Conservation (phyloP, 75 land plant genomes). For the Sequoia sempervirens region DNA sequence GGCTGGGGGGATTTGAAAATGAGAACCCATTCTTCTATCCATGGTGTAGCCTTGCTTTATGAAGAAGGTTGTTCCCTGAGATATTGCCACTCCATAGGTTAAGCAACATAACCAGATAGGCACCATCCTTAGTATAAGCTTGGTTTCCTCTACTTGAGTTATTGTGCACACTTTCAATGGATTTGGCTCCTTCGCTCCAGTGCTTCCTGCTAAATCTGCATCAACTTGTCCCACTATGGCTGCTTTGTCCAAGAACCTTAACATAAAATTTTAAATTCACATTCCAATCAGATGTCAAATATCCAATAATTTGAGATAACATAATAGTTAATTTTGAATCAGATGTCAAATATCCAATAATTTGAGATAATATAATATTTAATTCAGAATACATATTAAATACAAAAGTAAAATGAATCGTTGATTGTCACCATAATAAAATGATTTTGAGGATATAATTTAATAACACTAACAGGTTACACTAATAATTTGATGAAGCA, state of each 20-base stretch:
- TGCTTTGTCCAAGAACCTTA: conserved; percentile 5
- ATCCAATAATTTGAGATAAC: not conserved
- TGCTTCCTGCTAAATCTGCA: not conserved
- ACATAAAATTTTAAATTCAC: not conserved
- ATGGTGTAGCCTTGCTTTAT: conserved; percentile 31
- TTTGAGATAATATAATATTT: not conserved
- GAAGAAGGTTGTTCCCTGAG: conserved; percentile 25
- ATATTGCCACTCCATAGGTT: conserved; percentile 15
- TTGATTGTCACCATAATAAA: not conserved
- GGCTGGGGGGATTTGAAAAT: conserved; percentile 30
- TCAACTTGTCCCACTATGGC: conserved; percentile 7
- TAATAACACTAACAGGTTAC: too few relatives aligned
- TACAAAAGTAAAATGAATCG: not conserved
- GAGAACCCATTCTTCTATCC: conserved; percentile 16
- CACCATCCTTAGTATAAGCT: conserved; percentile 14
- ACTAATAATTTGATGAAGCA: too few relatives aligned
- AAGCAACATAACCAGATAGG: conserved; percentile 31
- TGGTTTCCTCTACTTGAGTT: conserved; percentile 37
- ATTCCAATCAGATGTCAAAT: not conserved
- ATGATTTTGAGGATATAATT: too few relatives aligned
- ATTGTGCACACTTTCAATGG: conserved; percentile 37
- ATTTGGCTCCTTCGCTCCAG: not conserved
- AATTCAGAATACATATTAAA: too few relatives aligned
- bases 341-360: not conserved
- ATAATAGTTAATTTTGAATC: not conserved